Evolutionary conservation across 306 rosid species (phyloP), one percentile per base, ranked within the genome.

Genomic region (Rosa persica): DNA sequence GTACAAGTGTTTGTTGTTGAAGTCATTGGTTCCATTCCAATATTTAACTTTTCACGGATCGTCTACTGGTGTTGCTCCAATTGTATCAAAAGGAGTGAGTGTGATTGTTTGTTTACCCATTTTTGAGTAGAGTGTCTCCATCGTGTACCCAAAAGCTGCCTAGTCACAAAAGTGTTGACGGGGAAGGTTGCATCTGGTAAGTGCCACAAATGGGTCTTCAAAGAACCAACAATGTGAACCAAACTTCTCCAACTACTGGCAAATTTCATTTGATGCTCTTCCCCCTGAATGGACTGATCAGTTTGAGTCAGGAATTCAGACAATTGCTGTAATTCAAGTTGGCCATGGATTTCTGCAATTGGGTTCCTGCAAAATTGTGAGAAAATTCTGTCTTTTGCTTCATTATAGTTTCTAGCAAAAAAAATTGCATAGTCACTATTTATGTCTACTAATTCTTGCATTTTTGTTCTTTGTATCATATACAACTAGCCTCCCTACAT

Each of bases 111-210:
- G 36, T 2, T 2, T 30, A 30, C 36, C 36, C 36, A 30, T 30
- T 3, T 30, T 30, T 3, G 0, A 30, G 36, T 30, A 30, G 1
- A 30, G 34, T 30, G 34, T 30, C 34, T 30, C 34, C 34, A 3
- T 30, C 34, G 34, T 30, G 34, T 30, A 30, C 34, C 34, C 1
- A 30, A 30, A 30, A 30, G 34, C 34, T 30, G 34, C 34, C 34
- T 30, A 30, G 36, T 30, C 36, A 30, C 36, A 30, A 30, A 30
- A n/a, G n/a, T n/a, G 96, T 87, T 96, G 85, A 96, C 93, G 99
- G 99, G 99, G 67, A 96, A 96, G 83, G 99, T 96, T 84, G 99
- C 99, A 76, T 96, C 99, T 80, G 99, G 93, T 93, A 93, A 96
- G 92, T 96, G 99, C 78, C 99, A 96, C 86, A 96, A 96, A 86